Base-by-base conservation (phyloP, 2,329 filamentous ascomycete species). In the Ophiocordyceps camponoti-floridani region DNA sequence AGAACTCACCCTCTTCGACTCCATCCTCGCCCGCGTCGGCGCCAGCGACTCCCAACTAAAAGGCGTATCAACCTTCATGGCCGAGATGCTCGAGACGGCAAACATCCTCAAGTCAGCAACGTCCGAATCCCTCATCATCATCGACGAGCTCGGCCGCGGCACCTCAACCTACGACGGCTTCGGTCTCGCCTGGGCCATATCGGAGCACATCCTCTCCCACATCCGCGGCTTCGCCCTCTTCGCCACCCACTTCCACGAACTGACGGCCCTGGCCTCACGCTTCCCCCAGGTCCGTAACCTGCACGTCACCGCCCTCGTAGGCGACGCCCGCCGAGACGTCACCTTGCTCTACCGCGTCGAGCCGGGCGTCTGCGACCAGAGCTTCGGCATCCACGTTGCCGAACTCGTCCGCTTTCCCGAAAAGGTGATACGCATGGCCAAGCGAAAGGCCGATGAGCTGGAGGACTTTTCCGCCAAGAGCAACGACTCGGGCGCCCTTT, bases 371-470 rank as follows among this genome's bases (percentile, higher is more conserved):
- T 95, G 87, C 58, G 91, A 98, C 61, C 91, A 98, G 65, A 91
- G 83, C 47, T 98, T 98, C 60, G 91, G 91, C 54, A 98, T 98
- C 54, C 91, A 98, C 63, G 93, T 98, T 13, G 91, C 91, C 1
- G 91, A 98, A 65, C 74, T 98, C 6, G 91, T 98, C 18, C 79
- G 88, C 41, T 98, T 98, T 66, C 91, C 91, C 0, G 81, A 86
- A 53, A 98, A 98, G 66, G 93, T 98, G 14, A 84, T 98, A 48
- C 86, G 87, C 50, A 98, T 98, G 93, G 91, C 91, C n/a, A 94
- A 94, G 66, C 77, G 91, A 53, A 98, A 98, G 67, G 91, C 91
- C 0, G 91, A 96, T 61, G 93, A 98, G 69, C 72, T 98, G 33
- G 91, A 98, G 61, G 91, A 98, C 60, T 98, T 98, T 55, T 83